Evolutionary conservation across 306 rosid genomes (phyloP), one percentile per base, ranked within the genome.

Genomic region (Argentina anserina): DNA sequence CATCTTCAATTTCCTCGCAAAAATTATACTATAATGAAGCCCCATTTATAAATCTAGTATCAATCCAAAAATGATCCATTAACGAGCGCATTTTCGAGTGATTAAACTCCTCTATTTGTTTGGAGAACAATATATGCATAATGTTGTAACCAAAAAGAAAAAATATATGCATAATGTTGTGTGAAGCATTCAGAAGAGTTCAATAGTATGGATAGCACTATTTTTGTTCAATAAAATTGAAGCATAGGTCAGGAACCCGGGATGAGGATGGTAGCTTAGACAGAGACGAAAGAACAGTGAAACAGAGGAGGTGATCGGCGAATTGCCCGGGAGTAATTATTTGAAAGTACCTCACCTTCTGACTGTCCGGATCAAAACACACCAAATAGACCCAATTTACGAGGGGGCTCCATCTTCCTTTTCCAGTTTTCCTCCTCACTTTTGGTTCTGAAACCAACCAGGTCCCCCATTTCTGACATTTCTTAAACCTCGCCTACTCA

Each of bases 281-380:
- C 1, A 3, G 26, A 23, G 64, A 28, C 28, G 64, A 28, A 6
- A 28, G 29, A 53, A 25, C 42, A 7, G 41, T 59, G 39, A 6
- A 6, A 28, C 65, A 28, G 65, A 15, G 29, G 7, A 8, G 26
- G 40, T 37, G 43, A 20, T 42, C 87, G 59, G 86, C 88, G 86
- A 75, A 43, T 0, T 14, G 60, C 12, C 40, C 86, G 87, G 88
- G 87, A 66, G 90, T 86, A 87, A 87, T 89, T 36, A 89, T 89
- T 89, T 84, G 82, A 26, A 67, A 43, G 85, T 73, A 77, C 84
- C 69, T 74, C 39, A 12, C 36, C 37, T 58, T 58, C 64, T 58
- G 37, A 36, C 60, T 59, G 72, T 65, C 60, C 37, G 49, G 45
- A 72, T 60, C 21, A 45, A 9, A 23, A 29, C 47, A 29, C 47